Evolutionary conservation across 2,329 filamentous ascomycete genomes (phyloP), one percentile per base, ranked within the genome.

Genomic region (Fusarium bactridioides): DNA sequence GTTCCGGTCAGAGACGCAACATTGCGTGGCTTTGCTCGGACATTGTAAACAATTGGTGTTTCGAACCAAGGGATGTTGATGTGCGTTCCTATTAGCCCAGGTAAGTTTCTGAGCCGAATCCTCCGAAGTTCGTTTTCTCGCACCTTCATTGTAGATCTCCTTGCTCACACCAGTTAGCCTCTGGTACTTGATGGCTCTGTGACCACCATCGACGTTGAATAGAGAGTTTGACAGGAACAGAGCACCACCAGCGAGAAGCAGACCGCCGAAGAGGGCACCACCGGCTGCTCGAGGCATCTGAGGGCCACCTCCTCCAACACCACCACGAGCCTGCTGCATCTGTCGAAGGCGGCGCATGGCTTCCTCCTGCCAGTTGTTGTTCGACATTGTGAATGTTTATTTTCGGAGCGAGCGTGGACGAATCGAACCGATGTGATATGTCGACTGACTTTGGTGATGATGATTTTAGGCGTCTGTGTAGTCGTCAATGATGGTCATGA

Each of bases 151-250:
- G 86, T 97, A 99, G 82, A 99, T 99, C 80, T 98, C 94, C 85
- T 95, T 95, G 87, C 93, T 92, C 62, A 99, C 95, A 87, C 96
- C 96, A 79, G 90, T 93, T 83, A 97, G 79, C 82, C 95, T 92
- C 78, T 92, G 94, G 86, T 99, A 99, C 84, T 99, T 99, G 89
- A 99, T 99, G 74, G 96, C 96, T 81, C 96, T 92, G 84, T 98
- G 96, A 85, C 96, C 96, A 91, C 96, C 96, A 80, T 99, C 96
- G 78, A 99, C 96, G 85, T 92, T 92, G 86, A 92, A 92, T 10
- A 92, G 85, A 48, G 90, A 87, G 80, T 90, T 88, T 77, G 88
- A 85, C 73, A 90, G 77, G 74, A 90, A 70, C 76, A 87, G 79
- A 63, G 84, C 81, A 50, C 86, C 88, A 64, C 86, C 86, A 21